Conservation (phyloP, 2,329 filamentous ascomycete genomes). For the Fusarium sp. region DNA sequence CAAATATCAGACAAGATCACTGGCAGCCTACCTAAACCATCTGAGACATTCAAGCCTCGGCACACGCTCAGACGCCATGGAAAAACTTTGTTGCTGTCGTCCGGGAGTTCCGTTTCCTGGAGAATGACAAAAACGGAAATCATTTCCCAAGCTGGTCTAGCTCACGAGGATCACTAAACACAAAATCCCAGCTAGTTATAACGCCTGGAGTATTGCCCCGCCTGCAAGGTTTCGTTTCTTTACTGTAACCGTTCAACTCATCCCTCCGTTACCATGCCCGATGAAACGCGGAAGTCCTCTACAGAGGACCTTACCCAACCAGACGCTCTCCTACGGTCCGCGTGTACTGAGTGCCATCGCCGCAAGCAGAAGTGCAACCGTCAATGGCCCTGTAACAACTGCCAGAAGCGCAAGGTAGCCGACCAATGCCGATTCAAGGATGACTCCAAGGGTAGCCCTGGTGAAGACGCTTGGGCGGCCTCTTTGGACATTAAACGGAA, state of each 20-base stretch:
- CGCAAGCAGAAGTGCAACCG: constrained; percentile 35
- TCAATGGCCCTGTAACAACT: constrained; percentile 30
- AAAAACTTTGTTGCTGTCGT: constrained; percentile 27
- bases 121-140: not conserved
- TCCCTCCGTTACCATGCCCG: constrained; percentile 19
- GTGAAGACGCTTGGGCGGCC: constrained; percentile 19
- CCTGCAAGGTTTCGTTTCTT: constrained; percentile 4
- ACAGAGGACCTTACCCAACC: constrained; percentile 4
- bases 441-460: constrained; percentile 6
- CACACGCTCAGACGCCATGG: not conserved
- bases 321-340: constrained; percentile 11
- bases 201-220: constrained; percentile 9
- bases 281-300: constrained; percentile 24
- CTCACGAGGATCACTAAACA: constrained; percentile 14
- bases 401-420: constrained; percentile 32
- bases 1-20: no score
- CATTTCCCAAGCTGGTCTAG: not conserved
- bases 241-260: not conserved
- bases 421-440: constrained; percentile 33
- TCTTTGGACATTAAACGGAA: constrained; percentile 31
- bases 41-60: constrained; percentile 19
- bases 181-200: constrained; percentile 1
- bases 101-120: not conserved
- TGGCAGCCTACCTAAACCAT: not conserved
- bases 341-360: constrained; percentile 31